phyloP scores from a whole-genome alignment of 139 green algal genomes.

The Mesostigma viride region DNA sequence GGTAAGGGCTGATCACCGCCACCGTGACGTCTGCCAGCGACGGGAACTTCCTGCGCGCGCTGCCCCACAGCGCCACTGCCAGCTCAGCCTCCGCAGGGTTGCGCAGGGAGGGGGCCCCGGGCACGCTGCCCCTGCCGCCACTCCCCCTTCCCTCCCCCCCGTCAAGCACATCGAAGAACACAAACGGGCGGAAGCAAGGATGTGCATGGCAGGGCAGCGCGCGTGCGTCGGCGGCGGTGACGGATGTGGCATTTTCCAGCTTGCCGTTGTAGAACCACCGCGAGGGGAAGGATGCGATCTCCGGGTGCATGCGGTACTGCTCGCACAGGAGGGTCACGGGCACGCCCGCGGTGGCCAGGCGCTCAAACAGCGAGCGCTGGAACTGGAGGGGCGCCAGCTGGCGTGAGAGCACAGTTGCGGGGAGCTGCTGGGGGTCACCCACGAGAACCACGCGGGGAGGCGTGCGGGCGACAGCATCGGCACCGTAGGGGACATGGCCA shows the following conservation, averaged over 20 bases:
- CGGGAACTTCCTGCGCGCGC: too few species aligned
- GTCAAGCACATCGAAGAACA: constrained; percentile 29
- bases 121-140: too few species aligned
- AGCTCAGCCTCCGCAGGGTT: constrained; percentile 17
- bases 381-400: constrained; percentile 11
- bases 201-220: constrained; percentile 15
- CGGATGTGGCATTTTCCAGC: constrained; percentile 43
- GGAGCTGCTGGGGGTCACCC: constrained; percentile 41
- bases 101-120: constrained; percentile 13
- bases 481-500: too few species aligned
- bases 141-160: constrained; percentile 16
- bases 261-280: constrained; percentile 62
- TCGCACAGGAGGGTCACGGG: constrained; percentile 48
- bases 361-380: constrained; percentile 29
- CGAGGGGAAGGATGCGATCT: constrained; percentile 71
- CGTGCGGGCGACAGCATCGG: not conserved
- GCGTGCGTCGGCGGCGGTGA: constrained; percentile 15
- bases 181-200: constrained; percentile 14
- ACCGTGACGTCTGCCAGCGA: too few species aligned
- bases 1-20: constrained; percentile 80
- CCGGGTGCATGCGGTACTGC: constrained; percentile 83
- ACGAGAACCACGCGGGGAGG: constrained; percentile 7
- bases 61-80: constrained; percentile 23
- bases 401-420: constrained; percentile 47
- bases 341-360: constrained; percentile 49